A percentile compares a stretch with the other conserved stretches of the same genome.
phyloP scores from a whole-genome alignment of 1,284 basidiomycete species.

The Ustilago esculenta region DNA sequence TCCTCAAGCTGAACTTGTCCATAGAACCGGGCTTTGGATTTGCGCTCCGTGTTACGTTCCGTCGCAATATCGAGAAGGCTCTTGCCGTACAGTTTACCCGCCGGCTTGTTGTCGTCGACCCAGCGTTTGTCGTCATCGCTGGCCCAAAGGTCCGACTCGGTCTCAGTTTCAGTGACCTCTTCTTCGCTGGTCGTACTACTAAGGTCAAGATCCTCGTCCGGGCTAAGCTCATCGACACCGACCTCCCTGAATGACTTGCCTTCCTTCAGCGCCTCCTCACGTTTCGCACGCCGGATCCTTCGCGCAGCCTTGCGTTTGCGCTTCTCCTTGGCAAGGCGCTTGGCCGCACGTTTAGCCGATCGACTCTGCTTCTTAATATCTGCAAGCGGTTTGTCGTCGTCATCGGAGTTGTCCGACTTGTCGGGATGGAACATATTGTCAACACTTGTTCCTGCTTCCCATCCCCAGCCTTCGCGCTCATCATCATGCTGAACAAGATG shows the following conservation, averaged over 20 bases:
- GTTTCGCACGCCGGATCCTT: conserved; percentile 46
- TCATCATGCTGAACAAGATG: conserved; percentile 61
- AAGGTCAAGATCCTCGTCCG: conserved; percentile 57
- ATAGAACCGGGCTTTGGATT: conserved; percentile 54
- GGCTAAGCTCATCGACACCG: conserved; percentile 58
- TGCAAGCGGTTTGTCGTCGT: conserved; percentile 45
- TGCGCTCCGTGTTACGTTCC: conserved; percentile 29
- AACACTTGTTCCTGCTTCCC: conserved; percentile 52
- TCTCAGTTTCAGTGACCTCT: conserved; percentile 29
- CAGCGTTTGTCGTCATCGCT: conserved; percentile 59
- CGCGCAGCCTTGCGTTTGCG: conserved; percentile 53
- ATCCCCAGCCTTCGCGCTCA: conserved; percentile 66
- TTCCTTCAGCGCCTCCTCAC: conserved; percentile 39
- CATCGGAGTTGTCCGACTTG: conserved; percentile 28
- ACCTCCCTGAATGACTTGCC: conserved; percentile 47
- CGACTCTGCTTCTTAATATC: conserved; percentile 42
- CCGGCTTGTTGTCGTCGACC: conserved; percentile 59
- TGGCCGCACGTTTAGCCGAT: conserved; percentile 41
- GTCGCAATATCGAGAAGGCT: conserved; percentile 58
- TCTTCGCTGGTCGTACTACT: conserved; percentile 44
- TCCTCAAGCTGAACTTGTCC: conserved; percentile 58
- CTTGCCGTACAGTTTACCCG: conserved; percentile 63
- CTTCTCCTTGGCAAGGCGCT: conserved; percentile 49
- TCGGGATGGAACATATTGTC: conserved; percentile 30
- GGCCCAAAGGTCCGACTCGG: conserved; percentile 42